phyloP scores from a whole-genome alignment of 2,329 filamentous ascomycete genomes.

The Ascochyta clinopodiicola region DNA sequence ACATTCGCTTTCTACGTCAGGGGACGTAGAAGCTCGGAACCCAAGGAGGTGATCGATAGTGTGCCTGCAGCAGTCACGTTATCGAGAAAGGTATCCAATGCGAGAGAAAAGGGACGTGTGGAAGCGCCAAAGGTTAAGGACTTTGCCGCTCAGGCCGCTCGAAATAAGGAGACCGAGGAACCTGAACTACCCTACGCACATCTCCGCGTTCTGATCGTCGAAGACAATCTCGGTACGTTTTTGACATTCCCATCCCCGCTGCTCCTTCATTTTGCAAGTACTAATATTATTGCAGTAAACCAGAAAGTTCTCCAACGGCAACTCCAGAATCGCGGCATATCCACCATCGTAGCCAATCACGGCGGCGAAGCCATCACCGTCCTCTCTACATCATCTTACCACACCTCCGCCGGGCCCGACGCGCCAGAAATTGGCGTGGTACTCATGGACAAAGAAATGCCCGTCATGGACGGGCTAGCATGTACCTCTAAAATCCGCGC shows the following conservation, averaged over 20 bases:
- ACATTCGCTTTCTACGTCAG: conserved; percentile 81
- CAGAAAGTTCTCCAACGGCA: conserved; percentile 59
- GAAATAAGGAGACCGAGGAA: conserved; percentile 8
- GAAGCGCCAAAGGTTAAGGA: conserved; percentile 42
- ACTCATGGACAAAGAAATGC: conserved; percentile 52
- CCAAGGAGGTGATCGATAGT: conserved; percentile 39
- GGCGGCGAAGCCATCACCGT: conserved; percentile 57
- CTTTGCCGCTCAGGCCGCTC: conserved; percentile 36
- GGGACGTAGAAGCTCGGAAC: conserved; percentile 62
- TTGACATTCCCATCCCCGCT: too few relatives aligned
- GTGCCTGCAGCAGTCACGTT: conserved; percentile 31
- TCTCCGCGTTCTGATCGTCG: conserved; percentile 52
- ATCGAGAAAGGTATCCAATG: conserved; percentile 38
- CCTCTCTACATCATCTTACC: conserved; percentile 53
- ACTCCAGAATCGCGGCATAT: conserved; percentile 56
- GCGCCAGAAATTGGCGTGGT: conserved; percentile 43
- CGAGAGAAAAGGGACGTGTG: conserved; percentile 30
- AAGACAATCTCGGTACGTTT: conserved; percentile 47
- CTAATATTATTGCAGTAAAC: conserved; percentile 49
- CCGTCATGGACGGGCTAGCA: conserved; percentile 50
- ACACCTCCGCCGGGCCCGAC: conserved; percentile 37
- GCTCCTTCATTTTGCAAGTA: background rate
- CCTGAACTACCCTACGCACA: conserved; percentile 25
- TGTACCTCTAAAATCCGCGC: conserved; percentile 48
- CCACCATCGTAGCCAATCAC: conserved; percentile 57